Evolutionary conservation across 495 filamentous ascomycete species (phyloP).

Genomic region (Elaphomyces granulatus): DNA sequence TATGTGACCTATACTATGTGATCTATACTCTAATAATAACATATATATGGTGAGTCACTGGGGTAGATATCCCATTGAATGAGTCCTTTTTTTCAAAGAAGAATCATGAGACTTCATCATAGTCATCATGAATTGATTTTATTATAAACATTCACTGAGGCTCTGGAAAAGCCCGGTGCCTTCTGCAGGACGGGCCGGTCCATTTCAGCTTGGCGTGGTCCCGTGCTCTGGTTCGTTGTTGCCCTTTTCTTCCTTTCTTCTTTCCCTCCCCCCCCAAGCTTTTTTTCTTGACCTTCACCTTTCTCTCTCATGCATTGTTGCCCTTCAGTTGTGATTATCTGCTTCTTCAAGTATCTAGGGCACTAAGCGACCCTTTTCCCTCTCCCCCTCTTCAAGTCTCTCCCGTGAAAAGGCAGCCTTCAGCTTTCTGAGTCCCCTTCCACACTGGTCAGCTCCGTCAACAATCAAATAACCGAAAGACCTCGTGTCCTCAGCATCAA

Average conservation of each 20-base stretch:
- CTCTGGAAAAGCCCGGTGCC: too few relatives aligned
- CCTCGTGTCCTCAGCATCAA: constrained; percentile 34
- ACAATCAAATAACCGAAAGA: constrained; percentile 1
- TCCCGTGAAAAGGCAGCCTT: constrained; percentile 36
- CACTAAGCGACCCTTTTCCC: constrained; percentile 76
- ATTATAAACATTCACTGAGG: too few relatives aligned
- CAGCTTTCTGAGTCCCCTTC: constrained; percentile 28
- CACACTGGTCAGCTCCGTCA: constrained; percentile 18
- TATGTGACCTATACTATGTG: too few relatives aligned
- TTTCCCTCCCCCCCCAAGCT: constrained; percentile 1
- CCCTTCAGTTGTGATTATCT: constrained; percentile 4
- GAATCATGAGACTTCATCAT: too few relatives aligned
- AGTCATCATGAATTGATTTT: too few relatives aligned
- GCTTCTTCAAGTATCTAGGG: constrained; percentile 49
- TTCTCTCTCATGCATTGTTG: not conserved
- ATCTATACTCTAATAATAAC: too few relatives aligned
- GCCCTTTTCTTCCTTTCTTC: not conserved
- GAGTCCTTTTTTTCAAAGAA: too few relatives aligned
- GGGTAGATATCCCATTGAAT: too few relatives aligned
- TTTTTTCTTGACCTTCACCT: constrained; percentile 11
- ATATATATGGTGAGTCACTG: too few relatives aligned
- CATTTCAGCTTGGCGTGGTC: too few relatives aligned
- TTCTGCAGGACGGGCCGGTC: too few relatives aligned
- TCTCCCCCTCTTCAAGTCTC: constrained; percentile 34
- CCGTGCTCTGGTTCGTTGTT: constrained; percentile 2